phyloP scores from a whole-genome alignment of 192 early-diverging fungal genomes.

The Diversispora eburnea region DNA sequence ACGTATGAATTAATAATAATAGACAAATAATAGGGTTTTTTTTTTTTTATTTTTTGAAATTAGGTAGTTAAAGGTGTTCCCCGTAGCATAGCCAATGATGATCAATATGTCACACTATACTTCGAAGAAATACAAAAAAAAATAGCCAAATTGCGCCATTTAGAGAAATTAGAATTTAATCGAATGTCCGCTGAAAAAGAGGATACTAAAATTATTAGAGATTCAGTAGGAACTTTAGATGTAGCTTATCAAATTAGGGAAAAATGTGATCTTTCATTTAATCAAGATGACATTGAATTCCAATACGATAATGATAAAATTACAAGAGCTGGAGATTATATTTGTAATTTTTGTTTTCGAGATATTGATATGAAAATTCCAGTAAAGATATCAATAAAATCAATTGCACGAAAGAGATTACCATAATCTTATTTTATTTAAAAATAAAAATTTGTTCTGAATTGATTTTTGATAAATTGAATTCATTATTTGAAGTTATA shows the following conservation, averaged over 20 bases:
- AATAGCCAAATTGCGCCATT: not conserved
- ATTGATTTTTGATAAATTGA: too few relatives aligned
- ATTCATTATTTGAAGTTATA: too few relatives aligned
- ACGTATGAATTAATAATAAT: not conserved
- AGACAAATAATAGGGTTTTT: not conserved
- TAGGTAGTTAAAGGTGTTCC: not conserved
- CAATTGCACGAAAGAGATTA: not conserved
- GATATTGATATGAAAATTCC: constrained; percentile 6
- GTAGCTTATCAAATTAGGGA: not conserved
- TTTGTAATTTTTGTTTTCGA: not conserved
- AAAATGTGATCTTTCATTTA: not conserved
- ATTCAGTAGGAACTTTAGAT: not conserved
- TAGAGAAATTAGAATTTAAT: not conserved
- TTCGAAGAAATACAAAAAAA: constrained; percentile 14
- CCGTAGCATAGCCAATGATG: not conserved
- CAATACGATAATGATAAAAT: not conserved
- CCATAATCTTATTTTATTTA: too few relatives aligned
- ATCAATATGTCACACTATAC: not conserved
- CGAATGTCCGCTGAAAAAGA: not conserved
- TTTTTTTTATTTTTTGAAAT: not conserved
- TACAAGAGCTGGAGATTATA: not conserved
- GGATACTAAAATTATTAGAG: not conserved
- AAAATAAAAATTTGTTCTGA: too few relatives aligned
- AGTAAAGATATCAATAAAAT: not conserved
- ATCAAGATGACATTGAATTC: constrained; percentile 12